These are phyloP conservation scores for Adansonia grandidieri DNA, from an alignment of 441 rosid species.

Conservation along the genomic window DNA sequence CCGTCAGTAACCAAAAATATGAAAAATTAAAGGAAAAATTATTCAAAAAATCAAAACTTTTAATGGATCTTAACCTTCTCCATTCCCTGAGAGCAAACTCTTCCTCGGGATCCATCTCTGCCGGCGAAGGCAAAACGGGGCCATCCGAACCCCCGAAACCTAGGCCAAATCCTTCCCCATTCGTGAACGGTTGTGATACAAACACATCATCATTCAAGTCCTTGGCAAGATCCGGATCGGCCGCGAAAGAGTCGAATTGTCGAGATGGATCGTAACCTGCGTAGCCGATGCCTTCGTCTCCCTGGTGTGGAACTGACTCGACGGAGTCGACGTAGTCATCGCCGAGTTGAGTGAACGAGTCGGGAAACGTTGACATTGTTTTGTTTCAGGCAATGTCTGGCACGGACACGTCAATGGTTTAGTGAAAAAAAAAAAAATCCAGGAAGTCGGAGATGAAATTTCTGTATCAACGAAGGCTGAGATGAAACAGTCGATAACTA, in stretches of 20 bases:
- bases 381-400: neutral
- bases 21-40: neutral
- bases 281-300: conserved; percentile 29
- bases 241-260: conserved; percentile 29
- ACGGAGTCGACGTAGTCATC: conserved; percentile 1
- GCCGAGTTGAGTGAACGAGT: conserved; percentile 2
- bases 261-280: conserved; percentile 6
- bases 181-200: conserved; percentile 42
- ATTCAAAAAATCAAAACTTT: neutral
- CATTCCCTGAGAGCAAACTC: conserved; percentile 71
- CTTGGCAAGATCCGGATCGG: conserved; percentile 34
- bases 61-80: conserved; percentile 56
- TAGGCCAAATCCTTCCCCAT: conserved; percentile 41
- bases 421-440: too few species aligned
- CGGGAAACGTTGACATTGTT: conserved; percentile 2
- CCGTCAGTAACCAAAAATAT: neutral
- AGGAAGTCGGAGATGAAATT: too few species aligned
- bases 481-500: too few species aligned
- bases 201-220: conserved; percentile 42
- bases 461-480: too few species aligned
- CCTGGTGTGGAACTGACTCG: neutral
- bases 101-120: conserved; percentile 64
- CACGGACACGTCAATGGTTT: neutral
- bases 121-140: conserved; percentile 60
- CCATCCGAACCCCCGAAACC: conserved; percentile 51